Base-by-base conservation (phyloP, 106 monocot species). In the Dioscorea zingiberensis region DNA sequence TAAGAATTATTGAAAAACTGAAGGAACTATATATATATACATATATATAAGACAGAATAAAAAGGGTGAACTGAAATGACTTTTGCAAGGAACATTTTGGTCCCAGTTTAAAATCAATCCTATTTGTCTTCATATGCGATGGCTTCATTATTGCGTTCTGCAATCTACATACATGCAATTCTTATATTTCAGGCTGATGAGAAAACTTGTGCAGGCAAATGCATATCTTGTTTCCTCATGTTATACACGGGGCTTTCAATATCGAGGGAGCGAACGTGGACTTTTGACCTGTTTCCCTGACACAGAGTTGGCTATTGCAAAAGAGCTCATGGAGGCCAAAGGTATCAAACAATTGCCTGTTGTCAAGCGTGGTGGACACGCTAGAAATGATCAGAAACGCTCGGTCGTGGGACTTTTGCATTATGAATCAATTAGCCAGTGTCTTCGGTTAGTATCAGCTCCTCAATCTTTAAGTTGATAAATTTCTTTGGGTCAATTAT, bases 291-390 rank as follows among this genome's bases (percentile, higher is more conserved):
- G 98, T 57, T 99, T 89, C 54, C 83, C 92, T 0, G 93, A 99
- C 66, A 93, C 89, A 45, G 84, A 93, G 69, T 78, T 99, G 78
- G 84, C 89, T 21, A 93, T 71, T 58, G 98, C 93, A 48, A 89
- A 86, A 62, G 86, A 89, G 28, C 86, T 99, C 19, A 99, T 99
- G 93, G 98, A 99, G 59, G 98, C 98, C 15, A 99, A 93, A 82
- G 93, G 78, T 59, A 71, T 99, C 32, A 93, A 89, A 61, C 98
- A 99, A 65, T 78, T 99, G 23, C 93, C 98, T 22, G 93, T 93
- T 3, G 98, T 99, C 45, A 82, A 74, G 69, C 93, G 84, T 62
- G 77, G 93, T 72, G 74, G 77, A 7, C 71, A 72, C 28, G 62
- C 64, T 49, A 77, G 80, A 76, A 83, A 59, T 67, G 77, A 79